phyloP scores from a whole-genome alignment of 805 yeast species.

The Teunomyces atbi region DNA sequence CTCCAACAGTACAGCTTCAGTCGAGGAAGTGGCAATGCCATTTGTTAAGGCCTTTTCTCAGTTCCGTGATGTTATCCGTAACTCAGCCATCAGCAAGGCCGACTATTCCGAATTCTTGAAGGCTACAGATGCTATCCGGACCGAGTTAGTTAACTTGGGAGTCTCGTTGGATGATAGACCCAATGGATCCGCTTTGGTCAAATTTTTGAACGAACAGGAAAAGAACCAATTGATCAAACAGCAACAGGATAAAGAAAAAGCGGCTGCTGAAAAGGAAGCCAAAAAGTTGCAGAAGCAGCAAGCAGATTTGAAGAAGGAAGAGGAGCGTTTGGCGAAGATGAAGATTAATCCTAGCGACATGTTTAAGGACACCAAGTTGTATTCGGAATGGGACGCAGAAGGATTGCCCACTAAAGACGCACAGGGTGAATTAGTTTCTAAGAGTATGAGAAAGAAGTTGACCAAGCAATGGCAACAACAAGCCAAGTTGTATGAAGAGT shows the following conservation, averaged over 20 bases:
- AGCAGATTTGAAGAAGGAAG: conserved; percentile 59
- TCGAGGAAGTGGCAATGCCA: conserved; percentile 76
- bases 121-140: conserved; percentile 73
- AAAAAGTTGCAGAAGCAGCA: conserved; percentile 51
- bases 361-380: conserved; percentile 59
- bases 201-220: conserved; percentile 72
- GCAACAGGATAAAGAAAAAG: conserved; percentile 57
- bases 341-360: conserved; percentile 67
- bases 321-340: conserved; percentile 63
- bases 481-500: conserved; percentile 76
- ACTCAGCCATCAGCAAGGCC: conserved; percentile 63
- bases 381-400: conserved; percentile 75
- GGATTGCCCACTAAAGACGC: conserved; percentile 80
- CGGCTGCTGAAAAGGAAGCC: conserved; percentile 58
- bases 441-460: conserved; percentile 82
- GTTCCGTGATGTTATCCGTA: conserved; percentile 82
- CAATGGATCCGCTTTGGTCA: conserved; percentile 77
- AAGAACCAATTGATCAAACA: conserved; percentile 59
- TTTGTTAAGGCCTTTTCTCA: conserved; percentile 71
- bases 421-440: conserved; percentile 80
- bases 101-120: conserved; percentile 52
- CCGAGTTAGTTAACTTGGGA: conserved; percentile 70
- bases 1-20: conserved; percentile 17
- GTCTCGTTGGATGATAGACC: conserved; percentile 87
- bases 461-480: conserved; percentile 76